Conservation (phyloP, 257 asterid species). For the Phtheirospermum japonicum region DNA sequence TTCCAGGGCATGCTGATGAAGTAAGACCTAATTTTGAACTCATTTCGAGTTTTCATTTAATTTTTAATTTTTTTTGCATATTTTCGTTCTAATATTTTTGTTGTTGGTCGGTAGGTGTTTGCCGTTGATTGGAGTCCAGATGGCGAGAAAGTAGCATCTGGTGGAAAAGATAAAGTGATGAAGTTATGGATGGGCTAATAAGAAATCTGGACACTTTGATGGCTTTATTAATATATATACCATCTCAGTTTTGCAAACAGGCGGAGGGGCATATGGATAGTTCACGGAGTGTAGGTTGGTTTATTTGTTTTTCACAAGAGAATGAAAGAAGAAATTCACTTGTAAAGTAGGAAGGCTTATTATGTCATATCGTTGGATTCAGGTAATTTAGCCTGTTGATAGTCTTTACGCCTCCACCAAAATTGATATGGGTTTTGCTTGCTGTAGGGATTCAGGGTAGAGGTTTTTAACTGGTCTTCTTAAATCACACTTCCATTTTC, state of each 20-base stretch:
- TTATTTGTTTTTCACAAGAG: no score
- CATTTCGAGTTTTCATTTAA: not conserved
- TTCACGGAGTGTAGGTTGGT: not conserved
- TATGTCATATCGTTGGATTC: no score
- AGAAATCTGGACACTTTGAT: not conserved
- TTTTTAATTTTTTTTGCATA: not conserved
- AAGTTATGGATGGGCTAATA: conserved; percentile 91
- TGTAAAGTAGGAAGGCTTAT: no score
- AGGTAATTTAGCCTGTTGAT: no score
- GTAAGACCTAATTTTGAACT: conserved; percentile 35
- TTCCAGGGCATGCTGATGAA: conserved; percentile 98
- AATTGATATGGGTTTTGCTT: no score
- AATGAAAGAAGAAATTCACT: no score
- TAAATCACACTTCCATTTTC: no score
- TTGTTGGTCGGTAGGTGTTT: conserved; percentile 56
- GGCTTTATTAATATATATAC: not conserved
- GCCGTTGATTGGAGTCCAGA: conserved; percentile 99
- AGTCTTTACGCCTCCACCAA: no score
- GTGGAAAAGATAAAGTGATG: conserved; percentile 83
- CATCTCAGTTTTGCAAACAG: not conserved
- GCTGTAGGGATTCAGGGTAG: no score
- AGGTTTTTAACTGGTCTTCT: no score
- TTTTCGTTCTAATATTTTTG: not conserved
- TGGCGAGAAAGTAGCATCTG: conserved; percentile 98
- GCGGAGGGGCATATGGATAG: not conserved